Conservation (phyloP, 2,329 filamentous ascomycete species). For the Podosphaera aphanis region DNA sequence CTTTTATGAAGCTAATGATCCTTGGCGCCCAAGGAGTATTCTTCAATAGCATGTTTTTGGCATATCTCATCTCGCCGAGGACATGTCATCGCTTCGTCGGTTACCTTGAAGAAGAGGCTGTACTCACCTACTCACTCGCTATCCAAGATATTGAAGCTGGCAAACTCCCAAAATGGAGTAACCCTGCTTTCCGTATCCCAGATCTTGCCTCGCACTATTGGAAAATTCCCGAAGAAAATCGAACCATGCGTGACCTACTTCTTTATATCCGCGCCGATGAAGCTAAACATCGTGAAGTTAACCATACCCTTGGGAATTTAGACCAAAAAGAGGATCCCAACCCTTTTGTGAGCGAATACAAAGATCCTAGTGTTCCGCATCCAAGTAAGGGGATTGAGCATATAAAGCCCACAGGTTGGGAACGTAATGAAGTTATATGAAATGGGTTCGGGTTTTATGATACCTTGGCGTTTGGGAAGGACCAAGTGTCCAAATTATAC, state of each 20-base stretch:
- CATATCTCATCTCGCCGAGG: conserved; percentile 66
- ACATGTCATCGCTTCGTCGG: conserved; percentile 90
- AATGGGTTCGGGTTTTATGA: not conserved
- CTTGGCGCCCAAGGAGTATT: conserved; percentile 85
- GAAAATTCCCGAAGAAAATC: conserved; percentile 68
- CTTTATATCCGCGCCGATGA: conserved; percentile 81
- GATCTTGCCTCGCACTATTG: conserved; percentile 83
- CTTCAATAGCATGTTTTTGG: conserved; percentile 81
- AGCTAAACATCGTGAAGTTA: conserved; percentile 74
- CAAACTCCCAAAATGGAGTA: conserved; percentile 59
- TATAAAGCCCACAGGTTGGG: conserved; percentile 52
- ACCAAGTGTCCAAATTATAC: not conserved
- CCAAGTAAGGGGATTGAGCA: conserved; percentile 41
- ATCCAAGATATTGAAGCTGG: conserved; percentile 71
- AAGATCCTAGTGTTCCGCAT: conserved; percentile 40
- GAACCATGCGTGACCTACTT: conserved; percentile 67
- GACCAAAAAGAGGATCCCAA: conserved; percentile 72
- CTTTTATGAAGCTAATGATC: conserved; percentile 82
- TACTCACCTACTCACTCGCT: conserved; percentile 79
- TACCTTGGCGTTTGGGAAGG: not conserved
- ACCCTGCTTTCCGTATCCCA: conserved; percentile 46
- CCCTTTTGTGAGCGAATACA: conserved; percentile 70
- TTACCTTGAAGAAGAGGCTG: conserved; percentile 91
- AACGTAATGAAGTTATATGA: conserved; percentile 52
- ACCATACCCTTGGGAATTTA: conserved; percentile 85